Base-by-base conservation (phyloP, 306 rosid genomes). In the Carpinus fangiana region DNA sequence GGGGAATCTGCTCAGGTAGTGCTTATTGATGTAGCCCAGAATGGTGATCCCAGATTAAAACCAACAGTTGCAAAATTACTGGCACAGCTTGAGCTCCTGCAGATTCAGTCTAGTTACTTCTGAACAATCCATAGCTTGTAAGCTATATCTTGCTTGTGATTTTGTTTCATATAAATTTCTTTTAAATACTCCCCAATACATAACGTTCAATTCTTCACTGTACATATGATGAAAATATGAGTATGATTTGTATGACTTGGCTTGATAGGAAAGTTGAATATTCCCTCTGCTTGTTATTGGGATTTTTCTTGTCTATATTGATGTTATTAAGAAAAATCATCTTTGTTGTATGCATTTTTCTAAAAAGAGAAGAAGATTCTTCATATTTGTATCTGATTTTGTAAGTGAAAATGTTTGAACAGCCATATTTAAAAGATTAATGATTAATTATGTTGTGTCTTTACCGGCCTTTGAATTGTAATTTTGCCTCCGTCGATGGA, bases 11-110 rank as follows among this genome's bases (percentile, higher is more conserved):
- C 97, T 77, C 97, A 90, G 79, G 90, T 75, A 69, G 88, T 92
- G 76, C 98, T 94, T 46, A 89, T 94, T 82, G 97, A 92, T 87
- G 80, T 94, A 47, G 94, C 97, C 20, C 90, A 87, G 84, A 83
- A 84, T 41, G 88, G 91, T 34, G 94, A 90, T 84, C 85, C 92
- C 60, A 86, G 90, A 81, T 79, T 94, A 88, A 89, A 92, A 81
- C 84, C 98, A 65, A 78, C 88, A 13, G 87, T 87, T 31, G 93
- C 94, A 16, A 94, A 92, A 84, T 31, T 94, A 34, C 88, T 92
- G 69, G 93, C 93, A 8, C 91, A 88, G 62, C 81, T 94, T 21
- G 94, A 94, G 78, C 90, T 94, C 55, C 79, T 94, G 84, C 96
- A 87, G 69, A 74, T 41, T 84, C 96, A 94, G 64, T 88, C 90